Base-by-base conservation (phyloP, 2,329 filamentous ascomycete genomes). In the Diaporthe velutina region DNA sequence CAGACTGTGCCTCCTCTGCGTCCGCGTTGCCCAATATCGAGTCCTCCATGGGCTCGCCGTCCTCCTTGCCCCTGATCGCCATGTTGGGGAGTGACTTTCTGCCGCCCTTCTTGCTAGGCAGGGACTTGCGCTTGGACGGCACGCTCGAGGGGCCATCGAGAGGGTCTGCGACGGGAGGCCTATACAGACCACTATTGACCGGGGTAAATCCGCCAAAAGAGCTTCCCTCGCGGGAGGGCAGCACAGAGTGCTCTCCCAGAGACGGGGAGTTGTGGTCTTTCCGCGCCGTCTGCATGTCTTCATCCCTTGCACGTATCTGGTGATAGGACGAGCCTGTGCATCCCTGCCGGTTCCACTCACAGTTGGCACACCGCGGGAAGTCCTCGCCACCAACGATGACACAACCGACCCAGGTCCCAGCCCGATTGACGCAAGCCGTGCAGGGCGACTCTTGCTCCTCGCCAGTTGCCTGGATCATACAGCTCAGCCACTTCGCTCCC, bases 381-480 rank as follows among this genome's bases (percentile, higher is more conserved):
- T 85, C 80, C 9, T 80, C 78, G 6, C 82, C 84, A 7, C 83
- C 84, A 19, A 87, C 79, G 33, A 86, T 82, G 66, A 88, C 82
- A 78, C 87, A 89, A 7, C 84, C 81, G 2, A 84, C 83, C 76
- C 87, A 89, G 0, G 84, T 83, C 0, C 87, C 87, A 30, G 83
- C 81, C 35, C 84, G 83, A 71, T 82, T 85, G 1, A 83, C 79
- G 71, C 88, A 89, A 1, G 82, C 83, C 0, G 80, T 76, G 70
- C 88, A 89, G 38, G 83, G 82, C 28, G 80, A 79, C 0, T 78
- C 76, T 73, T 87, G 85, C 4, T 85, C 73, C 17, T 84, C 80
- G 1, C 88, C 87, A 0, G 83, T 87, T 2, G 88, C 88, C 75
- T 89, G 87, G 42, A 89, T 87, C 83, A 88, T 87, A 73, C 85